These are phyloP conservation scores for Microbotryum saponariae DNA, from an alignment of 1,284 basidiomycete species.

Conservation along the genomic window DNA sequence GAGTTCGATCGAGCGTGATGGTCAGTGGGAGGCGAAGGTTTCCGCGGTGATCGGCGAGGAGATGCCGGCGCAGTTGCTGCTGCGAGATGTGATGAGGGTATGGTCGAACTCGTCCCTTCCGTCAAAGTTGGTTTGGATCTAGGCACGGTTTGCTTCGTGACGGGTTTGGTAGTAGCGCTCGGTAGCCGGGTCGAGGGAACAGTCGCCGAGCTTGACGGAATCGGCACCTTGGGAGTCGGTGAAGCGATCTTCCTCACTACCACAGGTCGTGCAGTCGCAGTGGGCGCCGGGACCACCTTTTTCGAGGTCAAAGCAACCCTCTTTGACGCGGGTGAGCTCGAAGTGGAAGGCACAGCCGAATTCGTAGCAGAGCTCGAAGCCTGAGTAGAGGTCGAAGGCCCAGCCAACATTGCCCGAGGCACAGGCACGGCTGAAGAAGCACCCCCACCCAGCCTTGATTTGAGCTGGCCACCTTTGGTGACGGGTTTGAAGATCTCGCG, in stretches of 20 bases:
- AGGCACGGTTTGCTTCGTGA: background rate
- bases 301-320: too few relatives aligned
- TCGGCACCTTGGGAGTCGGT: background rate
- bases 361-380: background rate
- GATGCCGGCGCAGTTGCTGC: background rate
- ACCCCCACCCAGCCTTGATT: background rate
- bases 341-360: too few relatives aligned
- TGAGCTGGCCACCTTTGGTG: background rate
- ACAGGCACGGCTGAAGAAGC: background rate
- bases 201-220: background rate
- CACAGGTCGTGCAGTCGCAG: too few relatives aligned
- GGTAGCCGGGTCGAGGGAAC: background rate
- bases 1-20: too few relatives aligned
- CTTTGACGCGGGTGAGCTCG: too few relatives aligned
- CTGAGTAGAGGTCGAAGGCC: background rate
- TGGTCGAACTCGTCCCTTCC: background rate
- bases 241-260: too few relatives aligned
- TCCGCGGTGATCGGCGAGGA: background rate
- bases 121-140: too few relatives aligned
- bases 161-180: background rate
- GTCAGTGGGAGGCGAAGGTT: too few relatives aligned
- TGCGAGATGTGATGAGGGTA: background rate
- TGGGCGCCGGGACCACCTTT: too few relatives aligned
- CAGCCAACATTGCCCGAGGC: background rate
- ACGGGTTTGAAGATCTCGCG: background rate